phyloP scores from a whole-genome alignment of 352 stramenopile genomes.

The Saprolegnia diclina region DNA sequence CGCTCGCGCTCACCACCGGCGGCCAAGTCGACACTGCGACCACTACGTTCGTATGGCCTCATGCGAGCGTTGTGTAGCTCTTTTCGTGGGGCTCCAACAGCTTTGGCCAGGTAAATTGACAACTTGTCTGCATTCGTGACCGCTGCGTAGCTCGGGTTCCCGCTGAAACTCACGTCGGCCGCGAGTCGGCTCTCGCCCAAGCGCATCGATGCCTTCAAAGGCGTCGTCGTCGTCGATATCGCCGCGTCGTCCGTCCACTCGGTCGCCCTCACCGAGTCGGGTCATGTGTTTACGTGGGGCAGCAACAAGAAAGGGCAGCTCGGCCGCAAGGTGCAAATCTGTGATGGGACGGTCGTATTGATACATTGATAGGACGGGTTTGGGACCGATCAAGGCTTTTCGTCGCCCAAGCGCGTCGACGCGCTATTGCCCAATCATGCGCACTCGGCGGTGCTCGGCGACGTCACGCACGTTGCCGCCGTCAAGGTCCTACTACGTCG shows the following conservation, averaged over 20 bases:
- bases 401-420: conserved; percentile 52
- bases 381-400: conserved; percentile 55
- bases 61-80: conserved; percentile 27
- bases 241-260: conserved; percentile 68
- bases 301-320: conserved; percentile 77
- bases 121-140: background rate
- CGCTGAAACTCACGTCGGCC: conserved; percentile 45
- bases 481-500: conserved; percentile 2
- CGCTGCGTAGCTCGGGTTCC: conserved; percentile 40
- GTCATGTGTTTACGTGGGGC: conserved; percentile 67
- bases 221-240: conserved; percentile 50
- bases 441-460: conserved; percentile 36
- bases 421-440: conserved; percentile 45
- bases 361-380: conserved; percentile 41
- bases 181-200: conserved; percentile 62
- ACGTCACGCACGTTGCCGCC: conserved; percentile 15
- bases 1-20: conserved; percentile 52
- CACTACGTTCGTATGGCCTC: background rate
- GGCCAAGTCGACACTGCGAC: conserved; percentile 33
- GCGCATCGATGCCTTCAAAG: conserved; percentile 62
- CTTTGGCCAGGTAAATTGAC: conserved; percentile 44
- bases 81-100: conserved; percentile 83
- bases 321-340: conserved; percentile 41
- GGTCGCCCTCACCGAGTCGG: conserved; percentile 50
- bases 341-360: conserved; percentile 10